These are phyloP conservation scores for Cladosporium halotolerans DNA, from an alignment of 2,329 filamentous ascomycete species.

Conservation along the genomic window DNA sequence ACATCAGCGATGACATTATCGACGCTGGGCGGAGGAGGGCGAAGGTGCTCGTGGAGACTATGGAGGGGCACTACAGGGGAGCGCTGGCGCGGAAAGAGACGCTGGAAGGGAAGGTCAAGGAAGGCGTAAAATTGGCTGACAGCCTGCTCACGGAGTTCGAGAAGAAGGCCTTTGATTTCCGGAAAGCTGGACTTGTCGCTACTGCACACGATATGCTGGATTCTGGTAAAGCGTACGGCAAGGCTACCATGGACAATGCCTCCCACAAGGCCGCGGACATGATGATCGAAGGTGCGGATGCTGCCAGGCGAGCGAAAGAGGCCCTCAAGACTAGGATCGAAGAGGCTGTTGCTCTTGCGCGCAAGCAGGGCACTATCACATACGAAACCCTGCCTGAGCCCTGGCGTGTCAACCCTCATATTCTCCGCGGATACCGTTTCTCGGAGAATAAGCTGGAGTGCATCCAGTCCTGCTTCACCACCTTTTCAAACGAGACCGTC, in stretches of 20 bases:
- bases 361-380: conserved; percentile 73
- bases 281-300: conserved; percentile 73
- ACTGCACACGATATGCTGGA: conserved; percentile 68
- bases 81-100: conserved; percentile 78
- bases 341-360: conserved; percentile 74
- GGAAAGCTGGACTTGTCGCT: conserved; percentile 68
- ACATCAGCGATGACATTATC: conserved; percentile 83
- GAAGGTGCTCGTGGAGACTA: conserved; percentile 83
- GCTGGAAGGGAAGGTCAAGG: conserved; percentile 82
- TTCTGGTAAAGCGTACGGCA: conserved; percentile 70
- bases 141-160: conserved; percentile 81
- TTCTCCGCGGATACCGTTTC: conserved; percentile 87
- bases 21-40: conserved; percentile 78
- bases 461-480: conserved; percentile 68
- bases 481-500: conserved; percentile 84
- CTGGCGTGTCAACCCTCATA: conserved; percentile 94
- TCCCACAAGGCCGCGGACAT: conserved; percentile 68
- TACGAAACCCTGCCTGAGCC: conserved; percentile 88
- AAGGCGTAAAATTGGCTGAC: conserved; percentile 82
- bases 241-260: conserved; percentile 73
- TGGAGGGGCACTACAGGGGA: conserved; percentile 82
- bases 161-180: conserved; percentile 68
- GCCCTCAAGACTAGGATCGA: conserved; percentile 56
- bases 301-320: conserved; percentile 74
- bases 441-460: conserved; percentile 86